These are phyloP conservation scores for Podospora pseudopauciseta DNA, from an alignment of 495 filamentous ascomycete species.

Conservation along the genomic window DNA sequence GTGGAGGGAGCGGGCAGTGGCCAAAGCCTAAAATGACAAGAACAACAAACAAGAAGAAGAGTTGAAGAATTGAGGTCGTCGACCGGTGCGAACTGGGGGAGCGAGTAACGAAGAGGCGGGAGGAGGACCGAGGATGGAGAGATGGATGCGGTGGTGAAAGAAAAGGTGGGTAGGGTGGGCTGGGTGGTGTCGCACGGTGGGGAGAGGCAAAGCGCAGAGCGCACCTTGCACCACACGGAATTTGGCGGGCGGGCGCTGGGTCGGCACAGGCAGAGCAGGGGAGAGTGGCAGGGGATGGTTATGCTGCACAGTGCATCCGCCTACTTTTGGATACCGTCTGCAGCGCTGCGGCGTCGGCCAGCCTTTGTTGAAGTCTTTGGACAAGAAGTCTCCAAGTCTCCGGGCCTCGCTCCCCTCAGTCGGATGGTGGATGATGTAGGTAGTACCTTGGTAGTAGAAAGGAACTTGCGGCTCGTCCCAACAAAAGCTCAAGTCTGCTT, in stretches of 20 bases:
- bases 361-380: neutral
- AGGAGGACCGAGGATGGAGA: conserved; percentile 2
- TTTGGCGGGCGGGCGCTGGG: neutral
- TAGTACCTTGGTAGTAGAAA: no score
- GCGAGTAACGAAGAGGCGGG: neutral
- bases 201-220: conserved; percentile 1
- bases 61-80: neutral
- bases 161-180: conserved; percentile 1
- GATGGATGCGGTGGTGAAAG: neutral
- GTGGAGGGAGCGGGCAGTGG: neutral
- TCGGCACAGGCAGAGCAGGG: neutral
- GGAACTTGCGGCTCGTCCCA: neutral
- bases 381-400: neutral
- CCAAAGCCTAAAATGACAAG: neutral
- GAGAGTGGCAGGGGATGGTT: neutral
- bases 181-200: conserved; percentile 2
- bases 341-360: conserved; percentile 21
- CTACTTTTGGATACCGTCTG: conserved; percentile 5
- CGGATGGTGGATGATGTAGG: no score
- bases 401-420: neutral
- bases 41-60: conserved; percentile 1
- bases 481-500: neutral
- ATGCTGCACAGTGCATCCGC: neutral
- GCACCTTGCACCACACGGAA: neutral
- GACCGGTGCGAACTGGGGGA: neutral